Evolutionary conservation across 352 stramenopile genomes (phyloP).

Genomic region (Peronosclerospora sorghi): DNA sequence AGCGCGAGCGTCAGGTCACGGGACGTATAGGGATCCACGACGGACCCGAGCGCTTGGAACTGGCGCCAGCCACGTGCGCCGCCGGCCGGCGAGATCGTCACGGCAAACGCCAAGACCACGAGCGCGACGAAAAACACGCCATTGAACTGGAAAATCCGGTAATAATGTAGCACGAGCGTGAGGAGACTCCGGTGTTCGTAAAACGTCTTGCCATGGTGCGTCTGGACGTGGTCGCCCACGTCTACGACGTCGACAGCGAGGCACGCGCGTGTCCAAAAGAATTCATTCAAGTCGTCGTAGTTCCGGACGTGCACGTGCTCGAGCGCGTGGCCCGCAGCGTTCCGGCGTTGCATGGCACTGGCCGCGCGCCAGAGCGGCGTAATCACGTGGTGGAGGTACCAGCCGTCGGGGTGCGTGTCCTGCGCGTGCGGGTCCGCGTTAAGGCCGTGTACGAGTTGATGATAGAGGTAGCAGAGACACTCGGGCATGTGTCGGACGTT

Average conservation of each 20-base stretch:
- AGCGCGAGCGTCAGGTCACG: constrained; percentile 45
- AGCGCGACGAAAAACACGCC: constrained; percentile 57
- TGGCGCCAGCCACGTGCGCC: constrained; percentile 43
- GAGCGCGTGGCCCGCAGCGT: constrained; percentile 40
- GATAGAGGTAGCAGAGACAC: constrained; percentile 96
- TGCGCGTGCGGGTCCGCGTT: constrained; percentile 37
- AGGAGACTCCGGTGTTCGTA: constrained; percentile 68
- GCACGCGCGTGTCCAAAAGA: constrained; percentile 66
- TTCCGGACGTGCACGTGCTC: constrained; percentile 73
- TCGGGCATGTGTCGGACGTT: constrained; percentile 96
- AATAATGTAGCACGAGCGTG: constrained; percentile 66
- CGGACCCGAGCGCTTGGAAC: constrained; percentile 40
- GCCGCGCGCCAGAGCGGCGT: constrained; percentile 58
- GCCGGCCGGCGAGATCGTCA: constrained; percentile 46
- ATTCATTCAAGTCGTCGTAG: constrained; percentile 79
- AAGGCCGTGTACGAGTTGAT: constrained; percentile 58
- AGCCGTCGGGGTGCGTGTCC: constrained; percentile 32
- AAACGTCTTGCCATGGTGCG: constrained; percentile 67
- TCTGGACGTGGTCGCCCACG: constrained; percentile 36
- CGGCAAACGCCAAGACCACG: constrained; percentile 38
- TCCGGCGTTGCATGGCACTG: constrained; percentile 64
- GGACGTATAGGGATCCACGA: constrained; percentile 40
- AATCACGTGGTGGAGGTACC: constrained; percentile 52
- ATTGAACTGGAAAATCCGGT: constrained; percentile 80
- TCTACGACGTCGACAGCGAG: constrained; percentile 35